Base-by-base conservation (phyloP, 2,329 filamentous ascomycete species). In the Thelonectria discophora region DNA sequence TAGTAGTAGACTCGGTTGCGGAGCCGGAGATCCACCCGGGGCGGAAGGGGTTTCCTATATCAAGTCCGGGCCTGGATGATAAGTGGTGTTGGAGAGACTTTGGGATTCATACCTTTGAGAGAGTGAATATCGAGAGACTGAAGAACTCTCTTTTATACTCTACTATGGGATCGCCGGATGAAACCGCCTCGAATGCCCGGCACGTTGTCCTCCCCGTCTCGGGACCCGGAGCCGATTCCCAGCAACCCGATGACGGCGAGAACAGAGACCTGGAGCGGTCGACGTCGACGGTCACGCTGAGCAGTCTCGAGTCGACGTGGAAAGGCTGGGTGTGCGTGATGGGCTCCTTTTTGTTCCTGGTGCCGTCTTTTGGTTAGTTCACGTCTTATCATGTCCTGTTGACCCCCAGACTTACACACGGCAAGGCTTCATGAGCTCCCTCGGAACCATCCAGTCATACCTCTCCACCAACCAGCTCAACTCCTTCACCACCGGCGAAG, bases 391-490 rank as follows among this genome's bases (percentile, higher is more conserved):
- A n/a, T 43, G 2, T 3, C 11, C 13, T 24, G 5, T 11, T 24
- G 32, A 12, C 7, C 3, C 2, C 12, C 8, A 30, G 13, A 37
- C 39, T 65, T 37, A 68, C n/a, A 13, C 24, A 1, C 21, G n/a
- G 9, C 7, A 48, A 77, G 81, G 82, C 1, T 80, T 84, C 49
- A 81, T 83, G 74, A 76, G 79, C 49, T 78, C 70, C 60, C 77
- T 84, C 7, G 82, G 82, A n/a, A 78, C 80, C 1, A 69, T 84
- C 0, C 82, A 84, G 63, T 75, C 81, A 45, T 81, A 83, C 50
- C 76, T 82, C 24, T 76, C 76, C 34, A 72, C 71, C 3, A 73
- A 84, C 56, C 81, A 84, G 65, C 74, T 84, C 1, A 69, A 74
- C 0, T 61, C 67, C 8, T 82, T 81, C 62, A 76, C 75, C 3